These are phyloP conservation scores for Sugiyamaella grinbergsii DNA, from an alignment of 1,139 yeast genomes.

Conservation along the genomic window DNA sequence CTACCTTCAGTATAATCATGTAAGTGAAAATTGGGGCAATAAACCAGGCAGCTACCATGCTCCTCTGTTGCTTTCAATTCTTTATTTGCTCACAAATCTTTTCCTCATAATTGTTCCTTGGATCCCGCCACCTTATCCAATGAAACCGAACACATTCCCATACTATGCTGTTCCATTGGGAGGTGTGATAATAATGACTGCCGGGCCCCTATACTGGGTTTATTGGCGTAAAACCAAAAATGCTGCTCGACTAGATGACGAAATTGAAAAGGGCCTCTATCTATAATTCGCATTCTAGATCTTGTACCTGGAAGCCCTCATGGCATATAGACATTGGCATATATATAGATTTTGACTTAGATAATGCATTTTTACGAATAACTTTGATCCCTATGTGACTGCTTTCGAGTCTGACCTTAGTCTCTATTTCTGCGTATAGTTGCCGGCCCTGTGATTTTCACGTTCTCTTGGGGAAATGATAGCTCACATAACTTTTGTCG, in stretches of 20 bases:
- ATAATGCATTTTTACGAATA: no score
- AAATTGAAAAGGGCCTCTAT: slow-evolving; percentile 24
- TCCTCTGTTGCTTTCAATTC: slow-evolving; percentile 36
- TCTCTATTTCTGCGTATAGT: no score
- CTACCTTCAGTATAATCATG: slow-evolving; percentile 59
- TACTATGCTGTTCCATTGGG: slow-evolving; percentile 61
- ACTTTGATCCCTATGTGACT: no score
- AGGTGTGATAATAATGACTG: slow-evolving; percentile 50
- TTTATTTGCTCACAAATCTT: slow-evolving; percentile 53
- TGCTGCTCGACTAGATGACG: slow-evolving; percentile 25
- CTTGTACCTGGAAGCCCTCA: no score
- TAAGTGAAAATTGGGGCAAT: slow-evolving; percentile 56
- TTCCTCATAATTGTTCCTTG: slow-evolving; percentile 61
- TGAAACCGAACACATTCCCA: slow-evolving; percentile 45
- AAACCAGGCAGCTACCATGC: slow-evolving; percentile 32
- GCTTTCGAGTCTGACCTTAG: no score
- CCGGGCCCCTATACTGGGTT: slow-evolving; percentile 53
- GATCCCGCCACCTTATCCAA: slow-evolving; percentile 50
- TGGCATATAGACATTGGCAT: no score
- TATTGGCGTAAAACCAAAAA: slow-evolving; percentile 32
- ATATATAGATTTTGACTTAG: no score
- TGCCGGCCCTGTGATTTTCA: no score
- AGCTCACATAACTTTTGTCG: no score
- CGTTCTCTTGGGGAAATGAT: no score
- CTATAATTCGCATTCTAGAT: no score